phyloP scores from a whole-genome alignment of 768 basidiomycete species.

The Boletus rufocinnamomeus region DNA sequence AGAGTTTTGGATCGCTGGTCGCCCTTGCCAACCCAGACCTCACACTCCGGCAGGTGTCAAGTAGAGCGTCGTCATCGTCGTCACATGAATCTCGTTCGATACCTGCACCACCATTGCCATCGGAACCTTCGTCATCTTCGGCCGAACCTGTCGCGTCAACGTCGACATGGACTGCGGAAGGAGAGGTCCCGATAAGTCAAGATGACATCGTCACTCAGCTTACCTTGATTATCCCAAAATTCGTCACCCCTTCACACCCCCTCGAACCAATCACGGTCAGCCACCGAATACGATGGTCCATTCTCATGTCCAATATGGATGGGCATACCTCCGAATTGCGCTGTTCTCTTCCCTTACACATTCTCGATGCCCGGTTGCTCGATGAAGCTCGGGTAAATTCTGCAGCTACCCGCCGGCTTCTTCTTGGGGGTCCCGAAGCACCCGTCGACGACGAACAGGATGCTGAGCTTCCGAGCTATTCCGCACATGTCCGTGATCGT shows the following conservation, averaged over 20 bases:
- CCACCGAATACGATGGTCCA: constrained; percentile 82
- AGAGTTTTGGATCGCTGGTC: constrained; percentile 18
- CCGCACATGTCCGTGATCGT: constrained; percentile 86
- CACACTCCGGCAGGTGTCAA: constrained; percentile 17
- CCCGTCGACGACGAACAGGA: constrained; percentile 55
- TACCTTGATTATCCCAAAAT: constrained; percentile 58
- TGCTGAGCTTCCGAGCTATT: constrained; percentile 84
- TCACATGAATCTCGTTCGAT: constrained; percentile 13
- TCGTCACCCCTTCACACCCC: constrained; percentile 66
- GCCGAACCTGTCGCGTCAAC: constrained; percentile 12
- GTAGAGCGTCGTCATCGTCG: constrained; percentile 18
- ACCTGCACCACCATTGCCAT: background rate
- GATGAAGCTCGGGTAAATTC: constrained; percentile 76
- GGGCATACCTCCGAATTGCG: constrained; percentile 94
- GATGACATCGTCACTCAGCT: constrained; percentile 63
- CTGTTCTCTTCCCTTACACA: constrained; percentile 86
- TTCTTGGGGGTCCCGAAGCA: constrained; percentile 42
- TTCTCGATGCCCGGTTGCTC: constrained; percentile 73
- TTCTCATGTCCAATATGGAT: constrained; percentile 80
- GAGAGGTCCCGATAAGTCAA: constrained; percentile 30
- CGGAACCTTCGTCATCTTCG: background rate
- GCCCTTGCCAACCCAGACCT: constrained; percentile 13
- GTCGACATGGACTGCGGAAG: constrained; percentile 10
- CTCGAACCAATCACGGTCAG: constrained; percentile 74
- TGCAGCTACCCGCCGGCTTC: constrained; percentile 64